A percentile compares a stretch with the other conserved stretches of the same genome.
Conservation (phyloP, 2,329 filamentous ascomycete species). For the Penicillium frequentans region DNA sequence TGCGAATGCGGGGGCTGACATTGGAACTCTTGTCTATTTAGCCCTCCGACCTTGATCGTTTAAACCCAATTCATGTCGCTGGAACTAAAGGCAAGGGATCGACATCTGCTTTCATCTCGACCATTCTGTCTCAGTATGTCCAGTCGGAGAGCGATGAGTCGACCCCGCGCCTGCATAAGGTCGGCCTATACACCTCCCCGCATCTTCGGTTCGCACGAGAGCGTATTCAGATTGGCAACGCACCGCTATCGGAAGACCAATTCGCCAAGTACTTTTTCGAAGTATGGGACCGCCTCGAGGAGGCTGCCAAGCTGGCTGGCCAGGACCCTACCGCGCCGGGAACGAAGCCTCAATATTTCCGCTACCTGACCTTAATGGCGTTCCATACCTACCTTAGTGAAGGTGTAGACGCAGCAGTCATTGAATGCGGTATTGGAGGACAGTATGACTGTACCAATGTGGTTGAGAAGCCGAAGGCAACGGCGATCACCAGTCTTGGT, state of each 20-base stretch:
- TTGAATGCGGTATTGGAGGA: constrained; percentile 93
- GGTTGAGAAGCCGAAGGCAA: constrained; percentile 66
- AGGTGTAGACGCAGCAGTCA: constrained; percentile 73
- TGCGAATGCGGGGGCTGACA: constrained; percentile 2
- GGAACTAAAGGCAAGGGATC: constrained; percentile 95
- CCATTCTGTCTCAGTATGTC: constrained; percentile 68
- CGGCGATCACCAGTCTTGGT: constrained; percentile 76
- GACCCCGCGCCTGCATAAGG: constrained; percentile 47
- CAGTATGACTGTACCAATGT: constrained; percentile 94
- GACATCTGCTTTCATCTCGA: constrained; percentile 78
- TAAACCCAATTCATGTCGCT: constrained; percentile 76
- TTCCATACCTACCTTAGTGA: constrained; percentile 78
- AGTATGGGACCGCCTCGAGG: constrained; percentile 70
- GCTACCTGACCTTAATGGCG: constrained; percentile 85
- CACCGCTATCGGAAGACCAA: constrained; percentile 64
- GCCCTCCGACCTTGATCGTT: constrained; percentile 60
- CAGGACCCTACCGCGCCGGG: constrained; percentile 50
- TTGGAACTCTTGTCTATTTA: constrained; percentile 29
- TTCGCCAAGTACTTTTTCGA: constrained; percentile 83
- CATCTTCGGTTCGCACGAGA: constrained; percentile 82
- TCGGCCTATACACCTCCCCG: constrained; percentile 83
- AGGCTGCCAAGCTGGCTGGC: constrained; percentile 54
- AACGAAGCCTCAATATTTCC: constrained; percentile 87
- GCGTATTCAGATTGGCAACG: constrained; percentile 76
- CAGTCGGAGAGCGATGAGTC: constrained; percentile 27